These are phyloP conservation scores for Rugonectria rugulosa DNA, from an alignment of 2,329 filamentous ascomycete genomes.

Conservation along the genomic window DNA sequence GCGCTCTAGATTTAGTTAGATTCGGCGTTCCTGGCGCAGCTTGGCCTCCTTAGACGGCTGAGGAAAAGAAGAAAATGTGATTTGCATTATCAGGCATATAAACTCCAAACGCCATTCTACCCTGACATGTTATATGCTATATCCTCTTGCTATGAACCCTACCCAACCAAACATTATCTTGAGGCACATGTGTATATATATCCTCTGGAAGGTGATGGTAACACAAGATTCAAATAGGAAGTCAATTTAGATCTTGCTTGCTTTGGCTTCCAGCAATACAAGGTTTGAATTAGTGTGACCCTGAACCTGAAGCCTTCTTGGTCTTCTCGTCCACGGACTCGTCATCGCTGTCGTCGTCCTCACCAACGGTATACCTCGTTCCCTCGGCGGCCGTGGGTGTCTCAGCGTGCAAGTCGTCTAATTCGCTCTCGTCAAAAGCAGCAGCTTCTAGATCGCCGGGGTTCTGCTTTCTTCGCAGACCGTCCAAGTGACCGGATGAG, in stretches of 20 bases:
- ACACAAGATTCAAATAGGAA: background rate
- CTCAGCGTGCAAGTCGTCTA: slow-evolving; percentile 66
- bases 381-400: slow-evolving; percentile 54
- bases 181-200: slow-evolving; percentile 22
- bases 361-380: slow-evolving; percentile 64
- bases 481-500: slow-evolving; percentile 49
- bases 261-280: too few relatives aligned
- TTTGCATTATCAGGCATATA: slow-evolving; percentile 23
- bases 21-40: slow-evolving; percentile 35
- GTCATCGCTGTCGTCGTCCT: slow-evolving; percentile 54
- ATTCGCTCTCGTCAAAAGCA: slow-evolving; percentile 71
- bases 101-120: slow-evolving; percentile 30
- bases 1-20: slow-evolving; percentile 35
- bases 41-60: slow-evolving; percentile 32
- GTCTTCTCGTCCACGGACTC: slow-evolving; percentile 40
- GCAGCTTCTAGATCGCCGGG: slow-evolving; percentile 66
- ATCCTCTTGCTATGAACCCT: background rate
- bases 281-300: slow-evolving; percentile 3
- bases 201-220: background rate
- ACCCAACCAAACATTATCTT: background rate
- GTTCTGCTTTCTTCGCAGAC: slow-evolving; percentile 55
- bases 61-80: slow-evolving; percentile 31
- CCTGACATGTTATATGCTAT: slow-evolving; percentile 15
- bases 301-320: background rate
- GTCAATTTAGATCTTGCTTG: too few relatives aligned